A percentile compares a stretch with the other conserved stretches of the same genome.
These are phyloP conservation scores for Parathielavia hyrcaniae DNA, from an alignment of 495 filamentous ascomycete species.

Conservation along the genomic window DNA sequence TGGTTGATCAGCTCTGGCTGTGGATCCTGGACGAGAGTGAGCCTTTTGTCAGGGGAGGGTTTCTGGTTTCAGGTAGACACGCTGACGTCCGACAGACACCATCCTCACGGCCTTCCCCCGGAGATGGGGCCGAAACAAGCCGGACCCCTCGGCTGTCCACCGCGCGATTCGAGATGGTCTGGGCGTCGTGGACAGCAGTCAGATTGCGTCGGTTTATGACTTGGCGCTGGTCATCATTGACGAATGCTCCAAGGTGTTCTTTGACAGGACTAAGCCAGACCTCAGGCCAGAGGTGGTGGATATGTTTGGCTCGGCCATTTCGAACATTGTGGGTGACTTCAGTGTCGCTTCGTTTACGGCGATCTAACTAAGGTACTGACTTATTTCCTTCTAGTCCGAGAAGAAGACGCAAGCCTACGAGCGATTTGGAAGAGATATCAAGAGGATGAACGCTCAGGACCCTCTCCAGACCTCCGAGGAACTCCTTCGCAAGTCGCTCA, in stretches of 20 bases:
- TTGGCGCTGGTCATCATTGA: neutral
- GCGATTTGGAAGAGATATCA: constrained; percentile 25
- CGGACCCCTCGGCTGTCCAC: neutral
- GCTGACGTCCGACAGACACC: constrained; percentile 34
- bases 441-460: constrained; percentile 30
- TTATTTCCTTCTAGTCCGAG: constrained; percentile 10
- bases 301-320: constrained; percentile 56
- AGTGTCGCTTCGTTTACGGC: neutral
- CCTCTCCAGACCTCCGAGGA: constrained; percentile 32
- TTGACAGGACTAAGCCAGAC: constrained; percentile 26
- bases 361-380: neutral
- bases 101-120: constrained; percentile 3
- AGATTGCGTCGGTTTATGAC: neutral
- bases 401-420: constrained; percentile 29
- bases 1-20: constrained; percentile 2
- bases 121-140: constrained; percentile 1
- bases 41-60: neutral
- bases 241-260: constrained; percentile 7
- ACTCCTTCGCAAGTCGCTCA: constrained; percentile 50
- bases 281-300: constrained; percentile 63
- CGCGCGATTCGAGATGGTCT: neutral
- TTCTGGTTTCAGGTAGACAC: neutral
- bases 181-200: neutral
- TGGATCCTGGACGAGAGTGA: constrained; percentile 3
- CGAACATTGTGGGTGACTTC: constrained; percentile 29